These are phyloP conservation scores for Chamaecyparis obtusa DNA, from an alignment of 75 land plant species.

Conservation along the genomic window DNA sequence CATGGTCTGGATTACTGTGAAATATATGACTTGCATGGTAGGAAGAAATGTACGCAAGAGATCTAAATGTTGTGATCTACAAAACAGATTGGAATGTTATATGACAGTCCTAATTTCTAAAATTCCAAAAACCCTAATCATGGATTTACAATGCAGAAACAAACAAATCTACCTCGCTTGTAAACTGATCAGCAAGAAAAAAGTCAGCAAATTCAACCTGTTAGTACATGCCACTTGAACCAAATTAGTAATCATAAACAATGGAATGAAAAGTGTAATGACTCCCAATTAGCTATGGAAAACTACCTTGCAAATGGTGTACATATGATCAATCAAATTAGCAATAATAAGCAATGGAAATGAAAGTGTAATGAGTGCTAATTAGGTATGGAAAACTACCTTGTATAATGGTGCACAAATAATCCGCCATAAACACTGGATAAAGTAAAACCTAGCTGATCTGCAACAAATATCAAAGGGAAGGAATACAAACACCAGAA, in stretches of 20 bases:
- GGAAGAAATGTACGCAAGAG: conserved; percentile 21
- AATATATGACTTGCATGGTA: conserved; percentile 17
- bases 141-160: background rate
- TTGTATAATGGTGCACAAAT: conserved; percentile 28
- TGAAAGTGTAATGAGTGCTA: background rate
- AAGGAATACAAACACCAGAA: conserved; percentile 13
- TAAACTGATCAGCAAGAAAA: conserved; percentile 27
- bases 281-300: background rate
- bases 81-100: background rate
- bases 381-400: conserved; percentile 12
- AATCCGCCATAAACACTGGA: conserved; percentile 19
- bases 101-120: background rate
- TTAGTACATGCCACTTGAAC: background rate
- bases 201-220: conserved; percentile 21
- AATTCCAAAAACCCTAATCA: background rate
- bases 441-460: conserved; percentile 16
- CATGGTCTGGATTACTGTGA: background rate
- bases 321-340: conserved; percentile 9
- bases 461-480: conserved; percentile 28
- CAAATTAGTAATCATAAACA: background rate
- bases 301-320: conserved; percentile 23
- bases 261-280: background rate
- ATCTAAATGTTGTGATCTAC: conserved; percentile 23
- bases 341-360: background rate
- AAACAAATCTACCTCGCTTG: conserved; percentile 17